A percentile compares a stretch with the other conserved stretches of the same genome.
phyloP scores from a whole-genome alignment of 441 rosid genomes.

The Gossypium aridum region DNA sequence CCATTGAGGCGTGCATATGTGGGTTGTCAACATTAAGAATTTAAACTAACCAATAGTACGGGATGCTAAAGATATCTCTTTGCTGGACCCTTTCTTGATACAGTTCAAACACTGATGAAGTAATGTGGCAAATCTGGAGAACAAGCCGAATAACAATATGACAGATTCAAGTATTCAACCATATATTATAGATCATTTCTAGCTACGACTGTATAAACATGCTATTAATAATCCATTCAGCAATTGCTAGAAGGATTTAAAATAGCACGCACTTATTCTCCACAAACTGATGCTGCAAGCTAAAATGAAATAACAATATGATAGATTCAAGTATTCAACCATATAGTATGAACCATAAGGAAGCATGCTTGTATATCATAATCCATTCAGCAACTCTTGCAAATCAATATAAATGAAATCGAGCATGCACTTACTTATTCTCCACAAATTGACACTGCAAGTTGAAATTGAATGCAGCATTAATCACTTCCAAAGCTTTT shows the following conservation, averaged over 20 bases:
- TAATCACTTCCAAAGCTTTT: conserved; percentile 30
- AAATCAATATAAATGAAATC: too few species aligned
- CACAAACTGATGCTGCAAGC: too few species aligned
- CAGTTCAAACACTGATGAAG: conserved; percentile 62
- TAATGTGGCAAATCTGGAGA: conserved; percentile 73
- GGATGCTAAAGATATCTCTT: conserved; percentile 59
- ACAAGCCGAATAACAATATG: not conserved
- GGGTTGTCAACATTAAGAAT: not conserved
- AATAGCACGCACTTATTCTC: too few species aligned
- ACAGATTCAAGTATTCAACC: not conserved
- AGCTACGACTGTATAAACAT: not conserved
- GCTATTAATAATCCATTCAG: not conserved
- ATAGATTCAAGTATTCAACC: too few species aligned
- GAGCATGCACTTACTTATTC: too few species aligned
- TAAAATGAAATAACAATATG: too few species aligned
- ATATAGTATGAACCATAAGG: too few species aligned
- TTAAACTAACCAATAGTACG: conserved; percentile 60
- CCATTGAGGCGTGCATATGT: not conserved
- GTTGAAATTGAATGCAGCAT: conserved; percentile 57
- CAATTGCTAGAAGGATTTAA: too few species aligned
- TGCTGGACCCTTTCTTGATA: conserved; percentile 65
- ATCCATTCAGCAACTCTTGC: too few species aligned
- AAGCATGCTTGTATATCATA: too few species aligned
- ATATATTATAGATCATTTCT: not conserved
- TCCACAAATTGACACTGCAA: conserved; percentile 24